A percentile compares a stretch with the other conserved stretches of the same genome.
These are phyloP conservation scores for Parmelia sp. DNA, from an alignment of 495 filamentous ascomycete genomes.

Conservation along the genomic window DNA sequence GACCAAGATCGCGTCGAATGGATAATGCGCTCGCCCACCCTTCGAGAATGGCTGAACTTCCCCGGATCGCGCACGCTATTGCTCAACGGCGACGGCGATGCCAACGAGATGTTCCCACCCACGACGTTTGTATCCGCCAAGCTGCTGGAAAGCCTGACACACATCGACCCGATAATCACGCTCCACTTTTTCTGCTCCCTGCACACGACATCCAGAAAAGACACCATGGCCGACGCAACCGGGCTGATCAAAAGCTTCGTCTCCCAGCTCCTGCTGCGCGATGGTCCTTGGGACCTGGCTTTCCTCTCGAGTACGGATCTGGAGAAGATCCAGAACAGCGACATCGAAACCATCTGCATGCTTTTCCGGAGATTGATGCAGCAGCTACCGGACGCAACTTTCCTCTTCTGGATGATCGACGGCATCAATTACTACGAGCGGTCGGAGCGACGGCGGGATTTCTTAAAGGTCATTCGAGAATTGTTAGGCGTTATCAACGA, in stretches of 20 bases:
- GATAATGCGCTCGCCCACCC: not conserved
- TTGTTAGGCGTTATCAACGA: not conserved
- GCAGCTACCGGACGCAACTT: not conserved
- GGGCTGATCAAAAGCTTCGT: slow-evolving; percentile 4
- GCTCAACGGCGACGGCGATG: slow-evolving; percentile 3
- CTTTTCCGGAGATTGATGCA: not conserved
- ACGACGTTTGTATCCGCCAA: slow-evolving; percentile 6
- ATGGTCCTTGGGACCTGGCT: not conserved
- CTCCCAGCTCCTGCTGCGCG: not conserved
- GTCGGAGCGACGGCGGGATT: not conserved
- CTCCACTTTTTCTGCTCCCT: slow-evolving; percentile 7
- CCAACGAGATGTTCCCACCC: slow-evolving; percentile 7
- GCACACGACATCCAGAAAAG: not conserved
- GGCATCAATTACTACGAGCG: slow-evolving; percentile 12
- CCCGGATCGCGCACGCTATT: not conserved
- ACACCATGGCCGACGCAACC: not conserved
- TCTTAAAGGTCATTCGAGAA: not conserved
- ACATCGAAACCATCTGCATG: not conserved
- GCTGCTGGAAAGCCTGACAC: not conserved
- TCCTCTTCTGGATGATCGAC: slow-evolving; percentile 10
- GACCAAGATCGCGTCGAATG: slow-evolving; percentile 11
- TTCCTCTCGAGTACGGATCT: not conserved
- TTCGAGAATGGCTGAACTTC: not conserved
- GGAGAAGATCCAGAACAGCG: not conserved
- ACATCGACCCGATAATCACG: not conserved